Evolutionary conservation across 2,329 filamentous ascomycete species (phyloP).

Genomic region (Blumeriella jaapii): DNA sequence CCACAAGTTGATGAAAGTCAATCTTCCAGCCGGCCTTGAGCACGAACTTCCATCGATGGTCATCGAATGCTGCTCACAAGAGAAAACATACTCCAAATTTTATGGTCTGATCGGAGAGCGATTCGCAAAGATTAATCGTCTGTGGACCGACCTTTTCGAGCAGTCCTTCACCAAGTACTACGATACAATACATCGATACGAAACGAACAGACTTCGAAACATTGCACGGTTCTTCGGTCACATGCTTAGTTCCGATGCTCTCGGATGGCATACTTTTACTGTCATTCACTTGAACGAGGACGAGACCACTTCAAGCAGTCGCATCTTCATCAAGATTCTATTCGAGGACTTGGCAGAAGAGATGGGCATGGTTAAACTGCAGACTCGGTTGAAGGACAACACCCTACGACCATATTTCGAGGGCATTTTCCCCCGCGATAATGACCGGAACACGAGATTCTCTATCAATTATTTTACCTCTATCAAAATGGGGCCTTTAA

Average conservation of each 20-base stretch:
- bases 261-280: constrained; percentile 84
- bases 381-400: constrained; percentile 66
- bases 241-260: constrained; percentile 73
- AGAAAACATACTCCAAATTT: constrained; percentile 95
- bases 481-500: constrained; percentile 89
- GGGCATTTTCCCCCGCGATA: constrained; percentile 83
- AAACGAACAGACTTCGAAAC: constrained; percentile 89
- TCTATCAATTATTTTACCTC: constrained; percentile 99
- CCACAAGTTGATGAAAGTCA: constrained; percentile 94
- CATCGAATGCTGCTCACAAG: constrained; percentile 91
- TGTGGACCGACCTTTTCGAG: constrained; percentile 92
- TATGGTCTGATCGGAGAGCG: constrained; percentile 89
- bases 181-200: constrained; percentile 92
- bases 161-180: constrained; percentile 87
- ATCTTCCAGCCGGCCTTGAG: constrained; percentile 76
- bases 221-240: constrained; percentile 93
- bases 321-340: constrained; percentile 97
- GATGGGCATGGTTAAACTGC: constrained; percentile 70
- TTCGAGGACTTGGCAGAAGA: constrained; percentile 87
- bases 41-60: constrained; percentile 92
- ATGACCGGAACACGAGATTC: constrained; percentile 83
- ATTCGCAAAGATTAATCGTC: constrained; percentile 88
- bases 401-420: constrained; percentile 65
- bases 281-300: constrained; percentile 88
- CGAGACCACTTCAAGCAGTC: constrained; percentile 88